A percentile compares a stretch with the other conserved stretches of the same genome.
These are phyloP conservation scores for Ceratobasidium sp. DNA, from an alignment of 1,284 basidiomycete species.

Conservation along the genomic window DNA sequence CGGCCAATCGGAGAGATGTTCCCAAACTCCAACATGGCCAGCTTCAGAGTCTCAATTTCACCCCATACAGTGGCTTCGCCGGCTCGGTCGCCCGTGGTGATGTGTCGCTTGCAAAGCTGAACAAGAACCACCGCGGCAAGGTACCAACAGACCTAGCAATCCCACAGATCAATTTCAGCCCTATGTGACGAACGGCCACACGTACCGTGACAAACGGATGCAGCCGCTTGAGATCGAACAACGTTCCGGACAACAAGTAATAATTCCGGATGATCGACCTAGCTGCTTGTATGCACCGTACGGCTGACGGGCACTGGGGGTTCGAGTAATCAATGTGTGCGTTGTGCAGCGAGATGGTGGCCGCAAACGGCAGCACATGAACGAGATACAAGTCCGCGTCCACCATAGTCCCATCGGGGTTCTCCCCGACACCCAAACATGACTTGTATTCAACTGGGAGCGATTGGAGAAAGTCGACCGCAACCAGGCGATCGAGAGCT, in stretches of 20 bases:
- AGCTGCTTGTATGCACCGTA: constrained; percentile 76
- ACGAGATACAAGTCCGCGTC: constrained; percentile 87
- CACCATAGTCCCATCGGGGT: constrained; percentile 62
- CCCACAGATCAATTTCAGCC: constrained; percentile 27
- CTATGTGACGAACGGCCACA: constrained; percentile 41
- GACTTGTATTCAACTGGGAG: constrained; percentile 73
- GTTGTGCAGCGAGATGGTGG: constrained; percentile 83
- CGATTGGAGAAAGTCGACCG: constrained; percentile 70
- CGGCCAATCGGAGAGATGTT: constrained; percentile 81
- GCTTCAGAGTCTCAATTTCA: constrained; percentile 72
- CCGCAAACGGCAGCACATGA: constrained; percentile 83
- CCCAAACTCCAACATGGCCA: constrained; percentile 83
- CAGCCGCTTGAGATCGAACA: constrained; percentile 76
- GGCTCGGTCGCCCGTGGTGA: constrained; percentile 74
- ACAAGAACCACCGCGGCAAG: constrained; percentile 84
- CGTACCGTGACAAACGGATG: constrained; percentile 83
- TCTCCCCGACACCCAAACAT: constrained; percentile 54
- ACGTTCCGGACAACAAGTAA: constrained; percentile 77
- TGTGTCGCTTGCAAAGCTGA: constrained; percentile 83
- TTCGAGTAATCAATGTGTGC: constrained; percentile 79
- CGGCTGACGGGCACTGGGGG: constrained; percentile 69
- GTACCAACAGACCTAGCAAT: constrained; percentile 82
- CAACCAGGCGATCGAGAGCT: constrained; percentile 73
- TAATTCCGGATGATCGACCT: constrained; percentile 76
- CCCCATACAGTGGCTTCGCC: constrained; percentile 81